Conservation (phyloP, 805 yeast genomes). For the Kluyveromyces dobzhanskii region DNA sequence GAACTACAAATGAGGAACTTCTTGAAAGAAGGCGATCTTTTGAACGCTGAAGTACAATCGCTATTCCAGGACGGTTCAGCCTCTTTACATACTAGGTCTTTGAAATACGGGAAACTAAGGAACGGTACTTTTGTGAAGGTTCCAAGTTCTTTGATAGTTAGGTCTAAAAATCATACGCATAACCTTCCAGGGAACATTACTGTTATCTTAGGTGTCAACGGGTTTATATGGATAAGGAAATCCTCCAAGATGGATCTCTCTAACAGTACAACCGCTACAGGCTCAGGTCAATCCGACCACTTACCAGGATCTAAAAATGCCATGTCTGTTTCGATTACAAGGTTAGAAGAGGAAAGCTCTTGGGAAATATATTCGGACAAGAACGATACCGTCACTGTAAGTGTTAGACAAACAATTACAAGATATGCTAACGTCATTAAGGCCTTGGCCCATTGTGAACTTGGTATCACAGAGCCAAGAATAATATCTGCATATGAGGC, state of each 20-base stretch:
- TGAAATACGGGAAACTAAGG: conserved; percentile 90
- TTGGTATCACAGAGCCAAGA: conserved; percentile 80
- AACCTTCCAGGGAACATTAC: conserved; percentile 91
- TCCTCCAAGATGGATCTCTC: conserved; percentile 35
- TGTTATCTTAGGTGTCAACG: conserved; percentile 87
- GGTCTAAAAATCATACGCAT: conserved; percentile 83
- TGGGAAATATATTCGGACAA: conserved; percentile 92
- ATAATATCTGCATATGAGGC: conserved; percentile 81
- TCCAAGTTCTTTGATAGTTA: conserved; percentile 73
- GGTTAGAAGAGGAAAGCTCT: conserved; percentile 86
- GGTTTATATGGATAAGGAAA: conserved; percentile 86
- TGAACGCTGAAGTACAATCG: conserved; percentile 94
- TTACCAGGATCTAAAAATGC: conserved; percentile 28
- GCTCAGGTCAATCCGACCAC: conserved; percentile 22
- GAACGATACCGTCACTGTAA: conserved; percentile 61
- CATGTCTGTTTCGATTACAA: conserved; percentile 59
- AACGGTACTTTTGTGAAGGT: conserved; percentile 79
- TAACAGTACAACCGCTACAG: conserved; percentile 17
- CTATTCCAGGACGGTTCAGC: conserved; percentile 87
- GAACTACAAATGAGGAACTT: conserved; percentile 93
- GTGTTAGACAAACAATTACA: conserved; percentile 64
- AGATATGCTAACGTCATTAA: conserved; percentile 78
- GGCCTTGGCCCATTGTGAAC: conserved; percentile 74
- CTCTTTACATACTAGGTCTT: conserved; percentile 87
- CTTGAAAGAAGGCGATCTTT: conserved; percentile 89